Evolutionary conservation across 179 eudicot species (phyloP).

Genomic region (Actinidia polygama): DNA sequence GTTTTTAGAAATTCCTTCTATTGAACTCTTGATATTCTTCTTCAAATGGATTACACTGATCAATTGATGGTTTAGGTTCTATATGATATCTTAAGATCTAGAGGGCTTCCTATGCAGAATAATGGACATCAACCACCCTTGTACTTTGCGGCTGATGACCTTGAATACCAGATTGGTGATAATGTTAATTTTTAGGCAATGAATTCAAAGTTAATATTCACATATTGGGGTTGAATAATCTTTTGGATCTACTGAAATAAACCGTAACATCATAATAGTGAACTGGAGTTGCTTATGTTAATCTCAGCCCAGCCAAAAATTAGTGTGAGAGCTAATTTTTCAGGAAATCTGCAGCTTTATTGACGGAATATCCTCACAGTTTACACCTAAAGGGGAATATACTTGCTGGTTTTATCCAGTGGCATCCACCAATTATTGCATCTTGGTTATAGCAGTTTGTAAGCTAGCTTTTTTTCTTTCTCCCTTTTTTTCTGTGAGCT

Average conservation of each 20-base stretch:
- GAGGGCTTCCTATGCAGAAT: conserved; percentile 75
- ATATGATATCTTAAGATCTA: conserved; percentile 77
- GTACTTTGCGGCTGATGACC: conserved; percentile 82
- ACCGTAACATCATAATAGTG: background rate
- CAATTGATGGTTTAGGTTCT: conserved; percentile 55
- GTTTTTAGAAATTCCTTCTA: too few species aligned
- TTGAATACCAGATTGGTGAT: conserved; percentile 68
- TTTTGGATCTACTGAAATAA: background rate
- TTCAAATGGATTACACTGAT: background rate
- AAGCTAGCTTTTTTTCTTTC: background rate
- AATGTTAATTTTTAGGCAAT: background rate
- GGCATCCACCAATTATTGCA: background rate
- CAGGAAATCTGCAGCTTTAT: too few species aligned
- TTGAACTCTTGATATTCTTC: background rate
- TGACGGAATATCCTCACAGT: too few species aligned
- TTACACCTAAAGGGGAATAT: too few species aligned
- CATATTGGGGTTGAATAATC: background rate
- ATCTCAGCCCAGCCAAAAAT: background rate
- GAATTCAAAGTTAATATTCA: background rate
- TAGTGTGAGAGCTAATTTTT: background rate
- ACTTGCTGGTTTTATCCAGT: too few species aligned
- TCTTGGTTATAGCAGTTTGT: background rate
- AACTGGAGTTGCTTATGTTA: background rate
- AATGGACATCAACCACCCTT: conserved; percentile 60
- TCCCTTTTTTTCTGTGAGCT: background rate